Evolutionary conservation across 2,329 filamentous ascomycete genomes (phyloP).

Genomic region (Claviceps sp.): DNA sequence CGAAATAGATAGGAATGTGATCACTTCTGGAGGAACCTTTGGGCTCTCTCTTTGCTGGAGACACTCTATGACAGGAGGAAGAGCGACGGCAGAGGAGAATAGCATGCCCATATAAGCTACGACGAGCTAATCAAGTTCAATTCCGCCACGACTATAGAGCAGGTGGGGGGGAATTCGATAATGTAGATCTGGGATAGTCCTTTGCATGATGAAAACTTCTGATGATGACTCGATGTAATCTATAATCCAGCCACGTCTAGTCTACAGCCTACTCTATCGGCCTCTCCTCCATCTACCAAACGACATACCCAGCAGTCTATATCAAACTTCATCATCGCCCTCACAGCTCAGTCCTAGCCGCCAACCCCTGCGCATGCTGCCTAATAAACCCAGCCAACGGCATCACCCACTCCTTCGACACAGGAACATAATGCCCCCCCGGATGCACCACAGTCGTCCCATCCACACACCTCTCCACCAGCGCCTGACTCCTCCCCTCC

Average conservation of each 20-base stretch:
- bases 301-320: background rate
- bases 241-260: no score
- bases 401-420: conserved; percentile 68
- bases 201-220: no score
- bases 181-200: no score
- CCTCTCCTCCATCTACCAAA: background rate
- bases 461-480: conserved; percentile 52
- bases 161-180: no score
- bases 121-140: no score
- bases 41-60: no score
- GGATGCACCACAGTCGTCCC: conserved; percentile 55
- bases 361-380: conserved; percentile 19
- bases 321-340: background rate
- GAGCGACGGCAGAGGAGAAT: no score
- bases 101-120: no score
- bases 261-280: no score
- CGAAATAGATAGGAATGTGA: conserved; percentile 17
- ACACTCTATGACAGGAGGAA: background rate
- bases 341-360: conserved; percentile 15
- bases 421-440: conserved; percentile 81
- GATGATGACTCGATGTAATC: no score
- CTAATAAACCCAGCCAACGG: conserved; percentile 60
- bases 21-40: no score
- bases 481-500: conserved; percentile 52
- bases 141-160: no score